Base-by-base conservation (phyloP, 2,329 filamentous ascomycete genomes). In the Neofusicoccum umdonicola region DNA sequence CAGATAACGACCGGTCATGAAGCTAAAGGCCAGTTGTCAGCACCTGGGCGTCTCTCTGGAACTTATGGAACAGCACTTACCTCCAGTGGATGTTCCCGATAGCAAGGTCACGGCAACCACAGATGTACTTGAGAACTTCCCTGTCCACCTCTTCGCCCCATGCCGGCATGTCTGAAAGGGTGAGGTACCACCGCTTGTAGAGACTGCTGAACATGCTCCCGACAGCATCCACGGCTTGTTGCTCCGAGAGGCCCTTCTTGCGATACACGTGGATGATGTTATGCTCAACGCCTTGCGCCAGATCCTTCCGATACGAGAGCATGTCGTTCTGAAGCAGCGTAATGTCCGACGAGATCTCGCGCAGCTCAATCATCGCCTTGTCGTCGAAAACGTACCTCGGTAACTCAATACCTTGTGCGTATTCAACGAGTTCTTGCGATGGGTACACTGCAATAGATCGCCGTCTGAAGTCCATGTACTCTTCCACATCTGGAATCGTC, bases 231-330 rank as follows among this genome's bases (percentile, higher is more conserved):
- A 45, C 22, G 9, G 54, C 54, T 31, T 45, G 39, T 15, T 58
- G 54, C 22, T 58, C 54, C 15, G 54, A 58, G 12, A 58, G 13
- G 4, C 39, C 54, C 13, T 45, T 15, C 12, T 41, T 41, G 1
- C 54, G 54, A 12, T 58, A 58, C 4, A 58, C 17, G n/a, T 44
- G 39, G 41, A 58, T 58, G 54, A 58, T 41, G 27, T 58, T 58
- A 39, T 58, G 54, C 27, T 58, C 54, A 12, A 45, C 39, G 2
- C 54, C 54, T 42, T 34, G 22, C 15, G 27, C 39, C 15, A 58
- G 27, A 27, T 58, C 54, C 19, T 58, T 58, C 13, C 54, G 27
- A 42, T 58, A 58, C 19, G 54, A 58, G 22, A 58, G 19, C 27
- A 58, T 9, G 15, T 58, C 54, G 3, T 58, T 58, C 8, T 41